Conservation (phyloP, 345 rosid species). For the Aurinia saxatilis region DNA sequence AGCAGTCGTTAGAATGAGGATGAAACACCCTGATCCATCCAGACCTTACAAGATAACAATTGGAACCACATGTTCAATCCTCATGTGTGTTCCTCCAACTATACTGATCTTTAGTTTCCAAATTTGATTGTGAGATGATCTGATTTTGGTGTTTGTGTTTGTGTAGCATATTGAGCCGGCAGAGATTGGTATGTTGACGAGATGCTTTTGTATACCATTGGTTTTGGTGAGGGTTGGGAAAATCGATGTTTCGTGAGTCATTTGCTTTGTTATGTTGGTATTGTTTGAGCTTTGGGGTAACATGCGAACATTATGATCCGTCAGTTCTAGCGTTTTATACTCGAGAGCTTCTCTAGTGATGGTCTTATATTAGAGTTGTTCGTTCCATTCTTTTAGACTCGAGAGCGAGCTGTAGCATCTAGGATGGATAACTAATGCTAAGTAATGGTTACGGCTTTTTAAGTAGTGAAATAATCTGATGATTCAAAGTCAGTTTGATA, state of each 20-base stretch:
- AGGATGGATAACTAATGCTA: background rate
- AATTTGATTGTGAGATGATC: constrained; percentile 6
- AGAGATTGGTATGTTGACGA: constrained; percentile 85
- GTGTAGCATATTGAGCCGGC: constrained; percentile 80
- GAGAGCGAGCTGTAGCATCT: background rate
- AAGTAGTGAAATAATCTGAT: too few relatives aligned
- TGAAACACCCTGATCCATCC: constrained; percentile 42
- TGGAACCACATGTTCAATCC: constrained; percentile 51
- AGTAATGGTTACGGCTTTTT: too few relatives aligned
- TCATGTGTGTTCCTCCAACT: constrained; percentile 66
- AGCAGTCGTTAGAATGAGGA: constrained; percentile 48
- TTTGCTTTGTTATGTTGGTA: background rate
- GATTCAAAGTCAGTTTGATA: too few relatives aligned
- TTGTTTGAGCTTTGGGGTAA: background rate
- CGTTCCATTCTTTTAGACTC: too few relatives aligned
- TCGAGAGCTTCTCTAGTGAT: too few relatives aligned
- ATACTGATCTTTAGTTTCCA: too few relatives aligned
- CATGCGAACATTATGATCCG: background rate
- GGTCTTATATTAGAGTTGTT: too few relatives aligned
- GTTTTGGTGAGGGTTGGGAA: constrained; percentile 90
- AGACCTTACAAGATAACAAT: constrained; percentile 68
- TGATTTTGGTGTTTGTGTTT: background rate
- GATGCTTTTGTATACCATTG: constrained; percentile 92
- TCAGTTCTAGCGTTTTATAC: background rate
- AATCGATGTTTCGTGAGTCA: constrained; percentile 20